These are phyloP conservation scores for Colletotrichum gigasporum DNA, from an alignment of 2,329 filamentous ascomycete species.

Conservation along the genomic window DNA sequence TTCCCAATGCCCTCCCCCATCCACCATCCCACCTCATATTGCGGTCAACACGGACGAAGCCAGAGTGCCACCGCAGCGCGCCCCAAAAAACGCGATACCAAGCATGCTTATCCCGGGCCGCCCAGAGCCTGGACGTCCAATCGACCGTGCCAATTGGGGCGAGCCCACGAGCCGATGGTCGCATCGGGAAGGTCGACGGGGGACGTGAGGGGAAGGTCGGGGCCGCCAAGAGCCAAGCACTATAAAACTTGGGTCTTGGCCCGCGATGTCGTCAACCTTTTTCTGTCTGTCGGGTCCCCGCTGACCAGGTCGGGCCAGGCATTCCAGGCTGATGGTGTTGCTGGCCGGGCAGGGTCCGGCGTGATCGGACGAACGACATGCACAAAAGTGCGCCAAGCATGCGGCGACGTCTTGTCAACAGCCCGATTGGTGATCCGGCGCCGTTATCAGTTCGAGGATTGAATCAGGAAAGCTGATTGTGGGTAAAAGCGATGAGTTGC, in stretches of 20 bases:
- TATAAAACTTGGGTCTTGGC: neutral
- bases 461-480: too few species aligned
- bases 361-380: neutral
- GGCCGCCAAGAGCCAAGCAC: constrained; percentile 29
- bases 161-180: constrained; percentile 5
- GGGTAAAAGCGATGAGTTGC: too few species aligned
- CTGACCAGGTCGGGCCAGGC: neutral
- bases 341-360: neutral
- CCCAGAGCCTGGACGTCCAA: constrained; percentile 17
- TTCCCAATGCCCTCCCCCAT: neutral
- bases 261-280: neutral
- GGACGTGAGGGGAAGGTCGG: constrained; percentile 21
- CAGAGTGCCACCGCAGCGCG: neutral
- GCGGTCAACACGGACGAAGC: neutral
- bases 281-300: neutral
- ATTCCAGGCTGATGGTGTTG: too few species aligned
- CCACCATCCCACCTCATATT: neutral
- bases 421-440: too few species aligned
- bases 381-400: neutral
- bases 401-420: neutral
- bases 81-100: neutral
- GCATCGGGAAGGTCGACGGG: constrained; percentile 28
- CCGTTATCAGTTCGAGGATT: too few species aligned
- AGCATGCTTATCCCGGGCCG: constrained; percentile 25
- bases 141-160: constrained; percentile 9